Percentiles rank a stretch among this genome's conserved stretches.
phyloP scores from a whole-genome alignment of 192 early-diverging fungal genomes.

The Rhizoclosmatium globosum region DNA sequence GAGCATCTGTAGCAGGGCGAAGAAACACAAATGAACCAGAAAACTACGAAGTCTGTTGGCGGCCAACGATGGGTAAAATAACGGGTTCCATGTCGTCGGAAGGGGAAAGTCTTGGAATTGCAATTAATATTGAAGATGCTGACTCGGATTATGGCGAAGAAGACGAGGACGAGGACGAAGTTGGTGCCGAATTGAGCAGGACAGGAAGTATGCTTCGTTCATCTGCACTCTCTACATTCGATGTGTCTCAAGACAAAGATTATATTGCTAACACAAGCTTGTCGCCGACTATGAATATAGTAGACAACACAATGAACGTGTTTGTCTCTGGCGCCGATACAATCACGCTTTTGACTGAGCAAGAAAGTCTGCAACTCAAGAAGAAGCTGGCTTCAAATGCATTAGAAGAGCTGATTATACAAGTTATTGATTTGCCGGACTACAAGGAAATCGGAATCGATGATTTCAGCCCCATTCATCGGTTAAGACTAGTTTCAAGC shows the following conservation, averaged over 20 bases:
- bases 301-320: constrained; percentile 1
- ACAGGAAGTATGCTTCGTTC: background rate
- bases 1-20: background rate
- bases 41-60: constrained; percentile 9
- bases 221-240: background rate
- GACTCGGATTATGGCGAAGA: background rate
- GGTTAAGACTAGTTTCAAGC: background rate
- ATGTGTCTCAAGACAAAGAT: background rate
- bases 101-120: background rate
- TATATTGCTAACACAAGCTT: constrained; percentile 1
- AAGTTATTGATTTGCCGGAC: constrained; percentile 14
- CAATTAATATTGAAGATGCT: constrained; percentile 13
- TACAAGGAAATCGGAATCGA: constrained; percentile 4
- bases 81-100: background rate
- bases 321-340: constrained; percentile 1
- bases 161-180: background rate
- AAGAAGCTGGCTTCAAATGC: constrained; percentile 15
- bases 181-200: background rate
- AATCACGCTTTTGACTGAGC: background rate
- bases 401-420: constrained; percentile 2
- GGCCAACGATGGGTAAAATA: background rate
- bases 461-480: constrained; percentile 19
- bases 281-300: background rate
- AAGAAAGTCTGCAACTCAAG: constrained; percentile 9
- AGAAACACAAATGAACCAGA: background rate